Evolutionary conservation across 768 basidiomycete genomes (phyloP), one percentile per base, ranked within the genome.

Genomic region (Gymnopilus dilepis): DNA sequence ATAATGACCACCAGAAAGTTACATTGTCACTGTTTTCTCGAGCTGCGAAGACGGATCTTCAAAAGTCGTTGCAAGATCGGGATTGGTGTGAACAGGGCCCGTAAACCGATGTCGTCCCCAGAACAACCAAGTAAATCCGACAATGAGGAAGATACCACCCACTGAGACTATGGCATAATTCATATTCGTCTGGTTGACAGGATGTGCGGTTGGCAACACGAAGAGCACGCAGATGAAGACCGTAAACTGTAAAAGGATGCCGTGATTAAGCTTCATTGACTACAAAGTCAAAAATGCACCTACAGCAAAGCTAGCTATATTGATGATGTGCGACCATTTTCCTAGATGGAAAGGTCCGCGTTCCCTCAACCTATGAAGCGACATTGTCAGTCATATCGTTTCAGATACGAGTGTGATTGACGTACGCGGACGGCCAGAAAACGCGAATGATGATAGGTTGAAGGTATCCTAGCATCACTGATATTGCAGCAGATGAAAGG

Each of bases 381-480:
- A 11, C 53, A 28, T 66, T 28, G 59, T 60, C 47, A 52, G 56
- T 62, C 37, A 55, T 45, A 7, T 57, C 19, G 30, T 67, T 50
- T 56, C 28, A 38, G 40, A 24, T 43, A 19, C 42, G 42, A 33
- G 33, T 28, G 13, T 15, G 21, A 51, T 22, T 9, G 40, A 76
- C 79, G 67, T 63, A 84, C 77, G 83, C 76, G 7, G 73, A 69
- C 6, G 84, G 83, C 84, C 84, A 86, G 69, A 86, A 83, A 3
- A 84, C 82, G 6, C 85, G 80, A 41, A 86, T 84, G 42, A 83
- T 74, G 61, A 87, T 84, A 11, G 84, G 85, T 62, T 85, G 83
- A 21, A 84, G 60, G 65, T 87, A 87, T 57, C 82, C 79, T 45
- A 86, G 75, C 83, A 87, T 84, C 2, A 84, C 84, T 2, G 84